Evolutionary conservation across 768 basidiomycete species (phyloP), one percentile per base, ranked within the genome.

Genomic region (Rhodotorula kratochvilovae): DNA sequence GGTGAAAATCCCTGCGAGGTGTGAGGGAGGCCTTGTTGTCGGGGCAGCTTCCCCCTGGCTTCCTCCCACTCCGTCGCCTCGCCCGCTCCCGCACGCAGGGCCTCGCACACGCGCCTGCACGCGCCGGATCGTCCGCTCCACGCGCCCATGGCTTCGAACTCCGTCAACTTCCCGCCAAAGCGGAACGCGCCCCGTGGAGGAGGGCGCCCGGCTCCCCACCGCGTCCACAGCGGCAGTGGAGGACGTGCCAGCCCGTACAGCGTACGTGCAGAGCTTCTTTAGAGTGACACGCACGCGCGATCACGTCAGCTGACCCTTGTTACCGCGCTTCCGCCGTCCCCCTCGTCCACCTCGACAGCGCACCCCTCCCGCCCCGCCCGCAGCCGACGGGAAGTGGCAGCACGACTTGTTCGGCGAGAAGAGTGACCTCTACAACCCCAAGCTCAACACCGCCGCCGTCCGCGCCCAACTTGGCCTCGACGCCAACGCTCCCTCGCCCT

Each of bases 391-490:
- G 31, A 72, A 75, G 46, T 77, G 76, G 76, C 53, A 67, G 63
- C 73, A 75, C 63, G 76, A 77, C 66, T 68, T 77, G 19, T 77
- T 77, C 33, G 62, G 58, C 25, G 11, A 45, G 8, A 54, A n/a
- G 27, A 75, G 73, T 1, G 35, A 68, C 60, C 59, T 74, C 16
- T 74, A 74, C 66, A 10, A 2, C 13, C 76, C 76, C n/a, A 2
- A 54, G 8, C 4, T 77, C 54, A 76, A 76, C 68, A 17, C 64
- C 12, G 12, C 33, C 3, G 48, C 55, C 35, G 35, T 68, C 35
- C 46, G 46, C 27, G 7, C 36, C 25, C 36, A 62, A 11, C 16
- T 61, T 27, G 51, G 3, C 31, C 33, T 33, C 46, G 17, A 27
- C 46, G 21, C 25, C 36, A 10, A 21, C 2, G 62, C 53, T 46